Evolutionary conservation across 208 protist species (phyloP), one percentile per base, ranked within the genome.

Genomic region (Acanthamoeba culbertsoni): DNA sequence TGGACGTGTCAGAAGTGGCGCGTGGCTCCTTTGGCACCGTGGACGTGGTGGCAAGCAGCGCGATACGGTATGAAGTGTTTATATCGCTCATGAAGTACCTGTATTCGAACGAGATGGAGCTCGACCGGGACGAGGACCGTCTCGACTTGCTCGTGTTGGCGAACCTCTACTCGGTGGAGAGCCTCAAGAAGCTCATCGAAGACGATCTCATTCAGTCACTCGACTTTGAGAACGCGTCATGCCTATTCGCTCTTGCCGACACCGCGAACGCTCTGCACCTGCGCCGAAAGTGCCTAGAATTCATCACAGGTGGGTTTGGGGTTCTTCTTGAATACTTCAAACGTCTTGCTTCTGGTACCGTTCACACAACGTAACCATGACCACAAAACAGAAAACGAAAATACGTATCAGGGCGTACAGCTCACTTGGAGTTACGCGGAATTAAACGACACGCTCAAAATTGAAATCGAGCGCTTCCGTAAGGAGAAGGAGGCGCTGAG

Each of bases 81-180:
- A n/a, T 6, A 7, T 4, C 86, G 42, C 86, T 92, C 26, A 57
- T 92, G 26, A 75, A 40, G 55, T 92, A 92, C 45, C 86, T 92
- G 26, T 92, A 92, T 35, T 42, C 35, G 37, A 57, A 79, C n/a
- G 86, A 92, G 55, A 48, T 92, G 43, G 86, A 92, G 48, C 62
- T 92, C 16, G 86, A 75, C 26, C 16, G 59, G 7, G 86, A 92
- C 63, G 86, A 77, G 43, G 86, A 92, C 86, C 3, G 86, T 1
- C 55, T 92, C 28, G 86, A 92, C 31, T 43, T 92, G 57, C 86
- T 92, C n/a, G 63, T 92, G 45, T n/a, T 77, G 62, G 86, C 86
- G 42, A 92, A 92, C 31, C 86, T 63, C 46, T 92, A 92, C 86
- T 92, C 86, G 40, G 63, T 92, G 31, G 86, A 92, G 37, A 12